phyloP scores from a whole-genome alignment of 75 land plant genomes.

The Pinus albicaulis region DNA sequence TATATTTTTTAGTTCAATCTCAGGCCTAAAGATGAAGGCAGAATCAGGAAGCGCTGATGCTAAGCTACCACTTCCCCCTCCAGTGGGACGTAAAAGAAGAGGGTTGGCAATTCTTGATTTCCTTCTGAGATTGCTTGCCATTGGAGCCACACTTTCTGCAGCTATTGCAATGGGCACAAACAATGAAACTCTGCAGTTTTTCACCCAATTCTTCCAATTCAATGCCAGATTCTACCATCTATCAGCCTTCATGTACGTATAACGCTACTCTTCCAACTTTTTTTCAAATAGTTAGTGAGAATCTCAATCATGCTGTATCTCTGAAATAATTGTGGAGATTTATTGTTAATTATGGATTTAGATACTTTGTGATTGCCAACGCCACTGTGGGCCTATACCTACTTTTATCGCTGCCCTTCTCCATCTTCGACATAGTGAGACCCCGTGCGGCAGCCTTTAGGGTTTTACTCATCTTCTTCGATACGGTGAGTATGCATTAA shows the following conservation, averaged over 20 bases:
- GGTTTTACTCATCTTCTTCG: too few relatives aligned
- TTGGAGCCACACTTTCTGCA: conserved; percentile 31
- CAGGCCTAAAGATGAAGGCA: too few relatives aligned
- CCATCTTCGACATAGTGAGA: too few relatives aligned
- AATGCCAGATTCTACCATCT: conserved; percentile 46
- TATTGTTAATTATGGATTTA: conserved; percentile 2
- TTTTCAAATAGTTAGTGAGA: not conserved
- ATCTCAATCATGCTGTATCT: not conserved
- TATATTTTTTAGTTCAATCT: too few relatives aligned
- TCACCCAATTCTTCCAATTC: conserved; percentile 63
- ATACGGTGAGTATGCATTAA: too few relatives aligned
- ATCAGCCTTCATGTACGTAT: conserved; percentile 7
- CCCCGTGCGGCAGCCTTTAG: too few relatives aligned
- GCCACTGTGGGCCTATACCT: conserved; percentile 37
- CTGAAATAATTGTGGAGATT: not conserved
- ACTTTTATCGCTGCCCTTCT: conserved; percentile 29
- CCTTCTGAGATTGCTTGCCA: conserved; percentile 22
- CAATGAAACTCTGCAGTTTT: conserved; percentile 51
- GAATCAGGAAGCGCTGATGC: too few relatives aligned
- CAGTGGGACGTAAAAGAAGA: conserved; percentile 8
- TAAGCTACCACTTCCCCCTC: not conserved
- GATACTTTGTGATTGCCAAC: conserved; percentile 55
- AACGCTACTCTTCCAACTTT: not conserved
- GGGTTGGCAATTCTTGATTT: conserved; percentile 28
- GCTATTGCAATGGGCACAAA: conserved; percentile 42